phyloP scores from a whole-genome alignment of 164 flowering plant genomes.

The Vitis riparia region DNA sequence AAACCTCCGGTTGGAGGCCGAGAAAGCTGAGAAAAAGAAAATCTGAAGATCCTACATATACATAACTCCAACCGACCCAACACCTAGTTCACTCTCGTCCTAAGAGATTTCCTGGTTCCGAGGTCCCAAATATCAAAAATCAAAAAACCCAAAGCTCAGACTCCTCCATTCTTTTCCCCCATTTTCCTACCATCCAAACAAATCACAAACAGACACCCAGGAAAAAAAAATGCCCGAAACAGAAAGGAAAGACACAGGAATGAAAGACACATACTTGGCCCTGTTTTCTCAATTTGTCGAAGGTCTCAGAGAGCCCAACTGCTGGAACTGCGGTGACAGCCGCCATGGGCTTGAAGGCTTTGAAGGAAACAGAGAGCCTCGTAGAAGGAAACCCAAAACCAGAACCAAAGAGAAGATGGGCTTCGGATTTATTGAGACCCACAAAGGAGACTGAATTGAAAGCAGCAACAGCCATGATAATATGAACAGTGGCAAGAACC shows the following conservation, averaged over 20 bases:
- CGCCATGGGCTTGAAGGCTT: slow-evolving; percentile 44
- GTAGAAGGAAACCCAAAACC: slow-evolving; percentile 8
- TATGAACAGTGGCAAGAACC: neutral
- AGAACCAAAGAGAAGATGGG: neutral
- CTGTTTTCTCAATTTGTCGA: slow-evolving; percentile 52
- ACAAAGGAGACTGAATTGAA: slow-evolving; percentile 6
- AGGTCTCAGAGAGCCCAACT: slow-evolving; percentile 70
- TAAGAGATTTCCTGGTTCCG: no score
- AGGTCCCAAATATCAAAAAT: no score
- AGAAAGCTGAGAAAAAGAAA: no score
- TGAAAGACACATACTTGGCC: slow-evolving; percentile 53
- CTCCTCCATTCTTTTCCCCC: no score
- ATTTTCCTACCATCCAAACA: neutral
- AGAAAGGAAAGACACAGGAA: neutral
- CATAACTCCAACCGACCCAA: no score
- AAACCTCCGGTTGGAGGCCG: no score
- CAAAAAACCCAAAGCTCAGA: no score
- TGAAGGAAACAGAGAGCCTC: slow-evolving; percentile 12
- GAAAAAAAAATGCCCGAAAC: neutral
- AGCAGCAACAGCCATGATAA: slow-evolving; percentile 29
- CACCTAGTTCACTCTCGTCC: no score
- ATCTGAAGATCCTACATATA: no score
- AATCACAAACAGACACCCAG: slow-evolving; percentile 4
- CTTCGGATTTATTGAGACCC: slow-evolving; percentile 11
- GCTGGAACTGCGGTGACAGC: slow-evolving; percentile 32